phyloP scores from a whole-genome alignment of 129 eudicot species.

The Tagetes erecta region DNA sequence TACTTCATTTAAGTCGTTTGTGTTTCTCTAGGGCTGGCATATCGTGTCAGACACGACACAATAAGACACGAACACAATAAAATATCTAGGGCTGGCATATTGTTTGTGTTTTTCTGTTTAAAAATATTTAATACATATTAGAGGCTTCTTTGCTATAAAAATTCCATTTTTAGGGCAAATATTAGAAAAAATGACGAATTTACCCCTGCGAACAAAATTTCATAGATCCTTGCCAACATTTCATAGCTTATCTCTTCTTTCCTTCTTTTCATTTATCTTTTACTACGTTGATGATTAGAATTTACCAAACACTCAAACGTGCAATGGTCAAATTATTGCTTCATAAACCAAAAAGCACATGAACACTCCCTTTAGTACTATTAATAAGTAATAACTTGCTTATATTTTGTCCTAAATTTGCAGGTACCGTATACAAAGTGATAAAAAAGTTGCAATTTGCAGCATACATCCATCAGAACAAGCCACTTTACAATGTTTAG shows the following conservation, averaged over 20 bases:
- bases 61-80: too few relatives aligned
- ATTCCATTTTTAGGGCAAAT: background rate
- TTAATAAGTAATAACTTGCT: background rate
- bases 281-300: background rate
- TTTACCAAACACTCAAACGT: background rate
- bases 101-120: too few relatives aligned
- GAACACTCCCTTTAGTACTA: background rate
- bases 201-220: background rate
- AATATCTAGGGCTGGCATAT: background rate
- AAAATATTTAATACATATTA: background rate
- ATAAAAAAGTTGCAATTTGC: slow-evolving; percentile 79
- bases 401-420: background rate
- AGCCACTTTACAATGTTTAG: slow-evolving; percentile 94
- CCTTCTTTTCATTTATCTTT: background rate
- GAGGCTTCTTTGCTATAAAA: background rate
- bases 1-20: background rate
- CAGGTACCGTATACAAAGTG: slow-evolving; percentile 98
- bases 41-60: too few relatives aligned
- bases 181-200: background rate
- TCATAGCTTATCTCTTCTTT: background rate
- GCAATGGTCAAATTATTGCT: background rate
- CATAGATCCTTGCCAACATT: background rate
- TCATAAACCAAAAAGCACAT: background rate
- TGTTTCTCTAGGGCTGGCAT: background rate
- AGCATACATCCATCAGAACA: slow-evolving; percentile 95